These are phyloP conservation scores for Hymenoscyphus salicellus DNA, from an alignment of 2,329 filamentous ascomycete species.

Conservation along the genomic window DNA sequence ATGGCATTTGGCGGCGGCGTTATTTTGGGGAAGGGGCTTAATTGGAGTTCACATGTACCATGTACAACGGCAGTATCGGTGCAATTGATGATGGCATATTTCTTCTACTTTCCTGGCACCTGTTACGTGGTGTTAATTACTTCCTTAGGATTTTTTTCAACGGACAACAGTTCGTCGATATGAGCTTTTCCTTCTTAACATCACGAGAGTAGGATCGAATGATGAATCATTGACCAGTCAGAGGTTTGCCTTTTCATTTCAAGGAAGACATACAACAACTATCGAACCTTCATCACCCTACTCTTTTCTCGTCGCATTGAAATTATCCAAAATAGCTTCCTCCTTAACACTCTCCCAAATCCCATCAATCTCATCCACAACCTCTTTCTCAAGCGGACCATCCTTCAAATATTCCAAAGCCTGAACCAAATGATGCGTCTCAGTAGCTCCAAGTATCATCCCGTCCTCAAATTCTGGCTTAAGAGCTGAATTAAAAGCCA, in stretches of 20 bases:
- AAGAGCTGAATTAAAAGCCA: constrained; percentile 34
- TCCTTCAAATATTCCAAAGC: constrained; percentile 22
- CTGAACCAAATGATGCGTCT: constrained; percentile 25
- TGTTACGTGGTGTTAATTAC: no score
- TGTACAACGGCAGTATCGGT: constrained; percentile 1
- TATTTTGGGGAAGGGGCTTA: constrained; percentile 1
- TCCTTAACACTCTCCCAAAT: constrained; percentile 31
- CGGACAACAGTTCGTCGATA: no score
- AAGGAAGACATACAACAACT: no score
- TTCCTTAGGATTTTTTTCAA: no score
- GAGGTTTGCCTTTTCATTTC: no score
- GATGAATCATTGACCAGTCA: no score
- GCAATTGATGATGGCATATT: neutral
- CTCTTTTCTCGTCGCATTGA: neutral
- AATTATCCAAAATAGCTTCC: constrained; percentile 7
- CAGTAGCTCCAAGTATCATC: constrained; percentile 34
- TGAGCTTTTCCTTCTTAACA: no score
- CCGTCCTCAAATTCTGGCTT: constrained; percentile 33
- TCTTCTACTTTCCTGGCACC: neutral
- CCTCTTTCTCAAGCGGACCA: constrained; percentile 26
- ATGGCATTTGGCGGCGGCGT: constrained; percentile 20
- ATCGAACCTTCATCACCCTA: no score
- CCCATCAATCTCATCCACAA: constrained; percentile 18
- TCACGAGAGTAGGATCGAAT: no score
- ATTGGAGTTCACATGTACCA: constrained; percentile 5